These are phyloP conservation scores for Dipodascus geniculatus DNA, from an alignment of 805 yeast species.

Conservation along the genomic window DNA sequence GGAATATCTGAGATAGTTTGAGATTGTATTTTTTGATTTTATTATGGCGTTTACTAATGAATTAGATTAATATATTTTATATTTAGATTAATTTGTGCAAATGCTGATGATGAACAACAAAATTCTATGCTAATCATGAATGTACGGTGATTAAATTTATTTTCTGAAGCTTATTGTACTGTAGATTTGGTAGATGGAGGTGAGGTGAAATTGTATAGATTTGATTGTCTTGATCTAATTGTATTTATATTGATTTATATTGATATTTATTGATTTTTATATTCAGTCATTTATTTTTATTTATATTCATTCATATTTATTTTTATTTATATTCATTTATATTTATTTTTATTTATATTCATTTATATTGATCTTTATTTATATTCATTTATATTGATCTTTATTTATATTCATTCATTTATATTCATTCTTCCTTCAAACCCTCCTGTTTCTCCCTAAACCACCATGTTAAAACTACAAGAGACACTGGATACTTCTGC, in stretches of 20 bases:
- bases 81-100: neutral
- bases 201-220: too few relatives aligned
- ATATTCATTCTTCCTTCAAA: constrained; percentile 1
- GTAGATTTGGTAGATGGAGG: too few relatives aligned
- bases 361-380: neutral
- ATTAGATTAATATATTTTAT: constrained; percentile 2
- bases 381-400: neutral
- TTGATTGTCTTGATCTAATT: too few relatives aligned
- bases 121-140: constrained; percentile 52
- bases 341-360: too few relatives aligned
- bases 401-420: neutral
- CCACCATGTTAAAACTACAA: neutral
- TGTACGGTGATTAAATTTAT: constrained; percentile 3
- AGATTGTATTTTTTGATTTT: neutral
- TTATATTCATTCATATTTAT: too few relatives aligned
- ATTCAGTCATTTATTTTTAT: too few relatives aligned
- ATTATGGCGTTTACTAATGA: constrained; percentile 4
- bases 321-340: too few relatives aligned
- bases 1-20: constrained; percentile 40
- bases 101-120: constrained; percentile 34
- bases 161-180: neutral
- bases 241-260: too few relatives aligned
- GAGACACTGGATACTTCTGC: constrained; percentile 11
- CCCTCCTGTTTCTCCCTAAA: neutral
- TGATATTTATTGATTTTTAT: too few relatives aligned